Evolutionary conservation across 192 early-diverging fungal species (phyloP).

Genomic region (Backusella parvicylindrica): DNA sequence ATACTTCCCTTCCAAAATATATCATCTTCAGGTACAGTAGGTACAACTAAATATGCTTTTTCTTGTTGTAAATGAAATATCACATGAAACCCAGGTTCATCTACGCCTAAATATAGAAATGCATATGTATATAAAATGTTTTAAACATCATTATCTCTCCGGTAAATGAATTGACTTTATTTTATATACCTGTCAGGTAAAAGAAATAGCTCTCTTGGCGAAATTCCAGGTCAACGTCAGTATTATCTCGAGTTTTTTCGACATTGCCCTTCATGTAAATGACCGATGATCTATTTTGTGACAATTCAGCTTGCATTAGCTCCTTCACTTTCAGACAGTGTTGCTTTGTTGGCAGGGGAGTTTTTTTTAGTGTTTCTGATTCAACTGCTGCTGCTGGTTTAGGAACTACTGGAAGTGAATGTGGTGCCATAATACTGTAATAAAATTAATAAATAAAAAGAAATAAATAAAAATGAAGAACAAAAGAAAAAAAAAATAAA

Average conservation of each 20-base stretch:
- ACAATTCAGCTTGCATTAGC: constrained; percentile 2
- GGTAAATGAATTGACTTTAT: constrained; percentile 27
- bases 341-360: constrained; percentile 24
- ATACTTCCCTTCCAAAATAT: constrained; percentile 81
- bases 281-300: constrained; percentile 12
- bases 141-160: not conserved
- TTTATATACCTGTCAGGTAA: constrained; percentile 71
- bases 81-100: constrained; percentile 71
- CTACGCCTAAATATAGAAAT: constrained; percentile 43
- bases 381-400: not conserved
- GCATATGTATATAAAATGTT: not conserved
- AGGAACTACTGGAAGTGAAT: not conserved
- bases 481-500: not conserved
- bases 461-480: not conserved
- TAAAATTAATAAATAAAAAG: not conserved
- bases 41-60: constrained; percentile 66
- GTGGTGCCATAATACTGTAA: constrained; percentile 16
- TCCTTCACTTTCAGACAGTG: constrained; percentile 33
- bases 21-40: constrained; percentile 63
- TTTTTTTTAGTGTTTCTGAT: not conserved
- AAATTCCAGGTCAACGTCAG: constrained; percentile 67
- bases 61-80: constrained; percentile 66
- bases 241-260: constrained; percentile 50
- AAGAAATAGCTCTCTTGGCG: constrained; percentile 88
- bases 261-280: constrained; percentile 46